Base-by-base conservation (phyloP, 2,329 filamentous ascomycete genomes). In the Coniochaeta sp. region DNA sequence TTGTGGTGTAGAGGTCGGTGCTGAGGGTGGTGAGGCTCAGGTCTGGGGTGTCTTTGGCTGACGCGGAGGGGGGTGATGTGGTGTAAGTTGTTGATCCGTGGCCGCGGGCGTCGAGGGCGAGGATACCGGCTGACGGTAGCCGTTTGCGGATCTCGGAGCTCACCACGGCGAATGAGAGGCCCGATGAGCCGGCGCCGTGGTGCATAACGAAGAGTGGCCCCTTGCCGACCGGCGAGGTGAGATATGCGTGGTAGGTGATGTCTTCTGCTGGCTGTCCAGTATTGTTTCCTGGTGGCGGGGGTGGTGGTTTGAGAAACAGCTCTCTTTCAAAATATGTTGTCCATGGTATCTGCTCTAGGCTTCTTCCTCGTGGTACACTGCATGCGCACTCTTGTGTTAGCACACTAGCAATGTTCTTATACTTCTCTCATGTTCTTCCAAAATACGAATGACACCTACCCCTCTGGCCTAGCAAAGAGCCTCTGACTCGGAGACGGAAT, bases 161-260 rank as follows among this genome's bases (percentile, higher is more conserved):
- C 62, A 96, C 86, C 4, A 91, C 81, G 6, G 93, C 93, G 74
- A 98, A 99, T 2, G 92, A 96, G 61, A 98, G 83, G 7, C 90
- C 96, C 0, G 93, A 96, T 4, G 93, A 96, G 17, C 95, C 95
- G 44, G 91, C 95, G 43, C 95, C 95, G 75, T 99, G 95, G 71
- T 99, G 95, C 75, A 90, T 91, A 62, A 98, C 89, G 73, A 99
- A 93, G 6, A 99, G 79, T 0, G 93, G 92, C 0, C 89, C 90
- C 63, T 83, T 82, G 40, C 82, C 86, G 47, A 82, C 81, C 9
- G 93, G 93, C 0, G 92, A 91, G 22, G 87, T 96, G 50, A 98
- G 80, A 73, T 98, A 98, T 61, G 85, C 90, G 77, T 99, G 95
- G 70, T 93, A 89, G 58, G 80, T 84, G 47, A 91, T 83, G 24